Evolutionary conservation across 768 basidiomycete species (phyloP), one percentile per base, ranked within the genome.

Genomic region (Agaricus subrufescens): DNA sequence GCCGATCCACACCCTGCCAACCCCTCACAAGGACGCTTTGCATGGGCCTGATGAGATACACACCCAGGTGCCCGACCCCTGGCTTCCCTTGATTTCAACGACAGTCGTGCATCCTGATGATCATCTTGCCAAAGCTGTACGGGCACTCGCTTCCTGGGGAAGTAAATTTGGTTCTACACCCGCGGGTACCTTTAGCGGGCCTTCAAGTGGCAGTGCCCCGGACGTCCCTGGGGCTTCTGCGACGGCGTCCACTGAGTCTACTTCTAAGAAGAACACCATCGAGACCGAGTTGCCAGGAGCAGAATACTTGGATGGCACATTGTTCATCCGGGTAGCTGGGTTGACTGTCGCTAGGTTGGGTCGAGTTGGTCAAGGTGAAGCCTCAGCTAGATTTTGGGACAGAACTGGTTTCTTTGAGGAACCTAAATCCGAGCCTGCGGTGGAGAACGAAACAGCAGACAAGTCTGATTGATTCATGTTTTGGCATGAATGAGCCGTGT

Each of bases 251-350:
- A 3, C 25, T 39, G 29, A 26, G 4, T 40, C 29, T 15, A n/a
- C 50, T 29, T 38, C n/a, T 27, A 39, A 3, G 8, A 42, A 43
- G 29, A 51, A 50, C 4, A 23, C 12, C 3, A 52, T 52, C 19
- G 40, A 38, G 25, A 57, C 54, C n/a, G 60, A 55, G 53, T 67
- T 85, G 43, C 70, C 73, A 12, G 85, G 79, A n/a, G 76, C 74
- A 5, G 80, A 81, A 51, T 64, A 70, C 40, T 60, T 79, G 29
- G 87, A 89, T 64, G 87, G 87, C 8, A 80, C 79, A 15, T 61
- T 90, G 47, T 90, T 90, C 64, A 60, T 85, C 38, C 72, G 85
- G 45, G 71, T 72, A 0, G 86, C 84, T 4, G 76, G 77, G 56
- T 60, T 85, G 63, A 81, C 81, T 3, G 71, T 74, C 25, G 71